These are phyloP conservation scores for Graphiopsis chlorocephala DNA, from an alignment of 2,329 filamentous ascomycete genomes.

Conservation along the genomic window DNA sequence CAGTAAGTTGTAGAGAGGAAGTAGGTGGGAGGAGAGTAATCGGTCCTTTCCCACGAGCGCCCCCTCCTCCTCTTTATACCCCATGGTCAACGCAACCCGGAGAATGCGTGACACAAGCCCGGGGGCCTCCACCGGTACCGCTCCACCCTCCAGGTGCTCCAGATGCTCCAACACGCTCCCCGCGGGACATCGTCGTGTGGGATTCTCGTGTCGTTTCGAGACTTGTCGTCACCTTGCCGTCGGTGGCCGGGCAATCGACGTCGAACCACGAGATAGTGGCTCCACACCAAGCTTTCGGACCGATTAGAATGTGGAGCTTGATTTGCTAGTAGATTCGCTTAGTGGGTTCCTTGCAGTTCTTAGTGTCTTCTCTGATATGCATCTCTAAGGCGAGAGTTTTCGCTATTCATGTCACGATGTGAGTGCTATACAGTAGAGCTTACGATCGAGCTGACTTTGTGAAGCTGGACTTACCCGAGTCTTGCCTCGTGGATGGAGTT, in stretches of 20 bases:
- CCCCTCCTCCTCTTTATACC: slow-evolving; percentile 10
- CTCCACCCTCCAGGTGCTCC: slow-evolving; percentile 15
- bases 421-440: neutral
- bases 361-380: slow-evolving; percentile 15
- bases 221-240: slow-evolving; percentile 10
- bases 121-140: slow-evolving; percentile 12
- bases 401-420: neutral
- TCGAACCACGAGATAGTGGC: slow-evolving; percentile 8
- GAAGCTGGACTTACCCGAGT: neutral
- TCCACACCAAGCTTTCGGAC: slow-evolving; percentile 15
- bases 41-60: neutral
- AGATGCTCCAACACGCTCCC: slow-evolving; percentile 14
- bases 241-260: slow-evolving; percentile 1
- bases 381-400: neutral
- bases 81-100: neutral
- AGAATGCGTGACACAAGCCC: slow-evolving; percentile 12
- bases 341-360: slow-evolving; percentile 15
- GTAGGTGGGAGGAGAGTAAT: neutral
- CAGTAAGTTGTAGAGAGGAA: neutral
- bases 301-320: slow-evolving; percentile 17
- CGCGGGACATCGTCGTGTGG: slow-evolving; percentile 14
- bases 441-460: neutral
- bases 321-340: slow-evolving; percentile 4
- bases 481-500: neutral
- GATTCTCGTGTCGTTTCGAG: slow-evolving; percentile 10